Percentiles rank a stretch among this genome's conserved stretches.
Conservation (phyloP, 2,329 filamentous ascomycete species). For the Colletotrichum truncatum region DNA sequence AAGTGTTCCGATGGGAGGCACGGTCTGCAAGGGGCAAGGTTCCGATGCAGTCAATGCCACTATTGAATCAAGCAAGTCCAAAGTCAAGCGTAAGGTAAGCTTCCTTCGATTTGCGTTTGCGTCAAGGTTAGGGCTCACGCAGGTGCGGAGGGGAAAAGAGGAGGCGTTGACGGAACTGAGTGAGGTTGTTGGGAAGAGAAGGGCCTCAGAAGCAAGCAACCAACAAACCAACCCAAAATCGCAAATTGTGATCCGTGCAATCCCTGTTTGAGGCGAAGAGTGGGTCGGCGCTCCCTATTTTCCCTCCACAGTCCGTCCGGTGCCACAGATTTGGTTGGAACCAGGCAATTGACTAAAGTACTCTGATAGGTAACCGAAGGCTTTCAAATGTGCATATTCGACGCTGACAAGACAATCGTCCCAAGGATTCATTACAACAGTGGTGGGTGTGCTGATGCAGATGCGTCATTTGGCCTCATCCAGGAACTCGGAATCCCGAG, state of each 20-base stretch:
- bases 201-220: background rate
- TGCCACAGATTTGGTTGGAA: background rate
- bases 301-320: slow-evolving; percentile 7
- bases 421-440: background rate
- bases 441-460: background rate
- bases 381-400: no score
- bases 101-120: background rate
- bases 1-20: slow-evolving; percentile 1
- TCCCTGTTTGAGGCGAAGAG: background rate
- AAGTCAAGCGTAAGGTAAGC: background rate
- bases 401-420: background rate
- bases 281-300: background rate
- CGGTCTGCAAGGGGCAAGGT: background rate
- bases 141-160: background rate
- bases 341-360: background rate
- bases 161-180: background rate
- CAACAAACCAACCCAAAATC: slow-evolving; percentile 15
- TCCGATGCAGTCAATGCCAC: background rate
- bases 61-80: background rate
- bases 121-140: background rate
- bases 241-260: slow-evolving; percentile 7
- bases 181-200: slow-evolving; percentile 1
- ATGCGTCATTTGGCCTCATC: background rate
- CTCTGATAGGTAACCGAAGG: no score
- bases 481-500: background rate